phyloP scores from a whole-genome alignment of 108 stramenopile genomes.

The Pseudonitzschia delicatissima region DNA sequence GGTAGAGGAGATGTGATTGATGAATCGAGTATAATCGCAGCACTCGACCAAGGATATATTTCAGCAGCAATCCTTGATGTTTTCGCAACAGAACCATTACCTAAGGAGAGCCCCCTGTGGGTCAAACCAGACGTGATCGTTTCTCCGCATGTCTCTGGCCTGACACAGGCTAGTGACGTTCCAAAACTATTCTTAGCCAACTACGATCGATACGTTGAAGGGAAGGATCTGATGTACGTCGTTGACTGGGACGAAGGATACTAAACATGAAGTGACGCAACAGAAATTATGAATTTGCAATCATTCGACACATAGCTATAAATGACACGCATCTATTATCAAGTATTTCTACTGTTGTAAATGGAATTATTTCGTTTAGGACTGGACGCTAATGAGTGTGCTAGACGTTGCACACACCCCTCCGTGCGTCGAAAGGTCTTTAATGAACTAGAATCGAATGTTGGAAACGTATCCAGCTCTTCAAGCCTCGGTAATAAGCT shows the following conservation, averaged over 20 bases:
- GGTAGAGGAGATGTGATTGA: constrained; percentile 50
- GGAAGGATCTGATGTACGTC: constrained; percentile 28
- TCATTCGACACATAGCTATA: no score
- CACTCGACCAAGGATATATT: constrained; percentile 38
- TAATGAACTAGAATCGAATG: no score
- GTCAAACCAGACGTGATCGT: constrained; percentile 32
- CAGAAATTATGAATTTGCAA: no score
- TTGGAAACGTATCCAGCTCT: no score
- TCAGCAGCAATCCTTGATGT: constrained; percentile 58
- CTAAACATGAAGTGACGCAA: constrained; percentile 41
- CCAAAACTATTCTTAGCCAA: constrained; percentile 40
- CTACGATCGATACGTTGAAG: constrained; percentile 44
- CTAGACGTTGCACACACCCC: no score
- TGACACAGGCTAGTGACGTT: constrained; percentile 35
- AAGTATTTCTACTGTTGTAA: no score
- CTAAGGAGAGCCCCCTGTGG: constrained; percentile 40
- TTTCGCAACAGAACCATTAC: constrained; percentile 44
- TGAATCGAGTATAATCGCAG: constrained; percentile 25
- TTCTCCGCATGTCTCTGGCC: constrained; percentile 47
- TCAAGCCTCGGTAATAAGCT: no score
- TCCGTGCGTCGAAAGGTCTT: no score
- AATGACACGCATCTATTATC: no score
- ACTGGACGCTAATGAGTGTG: no score
- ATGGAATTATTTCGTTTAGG: no score
- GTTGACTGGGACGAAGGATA: constrained; percentile 52